Base-by-base conservation (phyloP, 1,139 yeast species). In the Zygoascus sp. region DNA sequence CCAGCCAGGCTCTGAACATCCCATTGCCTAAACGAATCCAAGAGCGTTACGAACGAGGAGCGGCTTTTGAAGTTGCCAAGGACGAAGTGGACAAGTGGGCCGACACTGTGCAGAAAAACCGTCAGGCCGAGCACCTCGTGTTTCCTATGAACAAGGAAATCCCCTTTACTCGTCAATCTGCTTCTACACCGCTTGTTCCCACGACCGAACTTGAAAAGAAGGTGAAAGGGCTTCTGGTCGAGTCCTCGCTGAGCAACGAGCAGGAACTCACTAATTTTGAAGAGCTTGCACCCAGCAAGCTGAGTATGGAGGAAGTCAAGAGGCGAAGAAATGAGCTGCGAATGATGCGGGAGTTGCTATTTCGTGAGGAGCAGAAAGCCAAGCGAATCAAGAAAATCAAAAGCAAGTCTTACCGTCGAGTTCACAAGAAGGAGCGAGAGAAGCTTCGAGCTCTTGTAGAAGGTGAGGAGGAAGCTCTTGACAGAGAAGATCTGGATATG, bases 341-440 rank as follows among this genome's bases (percentile, higher is more conserved):
- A 57, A 68, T 84, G 60, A 89, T 89, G 97, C 78, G 98, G 54
- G 98, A 92, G 61, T 76, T 92, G 53, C 87, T 92, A 95, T 92
- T 89, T 68, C 77, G 97, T 61, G 97, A 92, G 60, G 97, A 92
- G 69, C 79, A 82, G 60, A 83, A 87, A 62, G 89, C 97, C 17
- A 88, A 79, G 65, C 77, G 99, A 58, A 77, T 92, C 59, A 90
- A 90, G 71, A 92, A 90, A 69, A 92, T 92, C 67, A 92, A 92
- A 67, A 88, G 97, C 40, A 94, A 90, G 66, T 77, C 88, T 5
- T 92, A 81, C 68, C 87, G 88, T 60, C 83, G 86, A 62, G 83
- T 90, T 48, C 83, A 86, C 61, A 88, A 90, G 74, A 85, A 83
- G 66, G 97, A 90, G 62, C 71, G 88, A 55, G 68, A 84, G 57